Evolutionary conservation across 2,329 filamentous ascomycete genomes (phyloP).

Genomic region (Aspergillus arachidicola): DNA sequence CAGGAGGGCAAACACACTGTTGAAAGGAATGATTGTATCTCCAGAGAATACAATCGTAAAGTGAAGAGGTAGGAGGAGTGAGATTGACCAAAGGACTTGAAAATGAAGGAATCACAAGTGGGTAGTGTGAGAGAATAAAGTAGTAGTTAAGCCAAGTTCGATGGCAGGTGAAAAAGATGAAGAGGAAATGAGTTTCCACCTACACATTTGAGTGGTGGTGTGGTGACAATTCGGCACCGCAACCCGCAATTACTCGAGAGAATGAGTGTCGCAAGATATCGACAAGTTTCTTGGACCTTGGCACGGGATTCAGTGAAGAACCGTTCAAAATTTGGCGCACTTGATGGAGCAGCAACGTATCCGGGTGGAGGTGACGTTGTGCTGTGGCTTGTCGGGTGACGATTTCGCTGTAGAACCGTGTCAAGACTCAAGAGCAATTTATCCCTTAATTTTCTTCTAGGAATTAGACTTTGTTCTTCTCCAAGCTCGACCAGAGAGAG

Average conservation of each 20-base stretch:
- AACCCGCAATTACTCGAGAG: background rate
- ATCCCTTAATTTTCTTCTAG: background rate
- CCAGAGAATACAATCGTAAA: background rate
- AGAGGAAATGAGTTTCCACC: constrained; percentile 15
- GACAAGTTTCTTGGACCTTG: background rate
- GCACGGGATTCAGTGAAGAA: background rate
- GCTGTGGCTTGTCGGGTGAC: background rate
- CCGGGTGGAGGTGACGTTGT: background rate
- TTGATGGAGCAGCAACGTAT: background rate
- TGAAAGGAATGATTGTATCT: background rate
- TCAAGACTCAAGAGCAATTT: background rate
- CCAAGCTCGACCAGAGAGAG: background rate
- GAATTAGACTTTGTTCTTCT: background rate
- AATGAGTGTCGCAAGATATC: background rate
- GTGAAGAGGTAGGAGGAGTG: background rate
- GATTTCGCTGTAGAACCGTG: background rate
- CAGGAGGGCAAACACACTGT: background rate
- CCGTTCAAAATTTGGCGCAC: background rate
- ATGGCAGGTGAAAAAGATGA: background rate
- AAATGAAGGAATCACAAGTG: constrained; percentile 12
- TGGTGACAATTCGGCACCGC: constrained; percentile 17
- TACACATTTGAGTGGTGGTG: constrained; percentile 23
- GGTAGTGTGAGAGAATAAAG: constrained; percentile 8
- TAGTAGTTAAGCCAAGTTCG: background rate
- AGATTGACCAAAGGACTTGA: constrained; percentile 12